Conservation (phyloP, 768 basidiomycete genomes). For the Crassisporium funariophilum region DNA sequence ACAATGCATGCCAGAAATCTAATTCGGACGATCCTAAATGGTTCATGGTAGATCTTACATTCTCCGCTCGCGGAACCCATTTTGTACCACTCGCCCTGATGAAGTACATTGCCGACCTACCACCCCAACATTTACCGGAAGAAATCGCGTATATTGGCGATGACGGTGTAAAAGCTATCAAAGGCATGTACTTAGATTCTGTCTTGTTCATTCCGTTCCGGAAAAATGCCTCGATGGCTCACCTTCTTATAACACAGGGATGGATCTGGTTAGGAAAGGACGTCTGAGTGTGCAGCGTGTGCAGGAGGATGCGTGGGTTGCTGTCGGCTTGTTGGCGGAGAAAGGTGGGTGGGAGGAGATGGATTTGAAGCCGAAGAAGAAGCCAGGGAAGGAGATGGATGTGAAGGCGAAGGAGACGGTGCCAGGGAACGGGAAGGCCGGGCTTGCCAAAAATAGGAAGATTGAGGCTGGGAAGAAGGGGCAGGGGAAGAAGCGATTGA, state of each 20-base stretch:
- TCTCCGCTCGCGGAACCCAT: constrained; percentile 61
- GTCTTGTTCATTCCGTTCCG: background rate
- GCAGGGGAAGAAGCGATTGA: constrained; percentile 11
- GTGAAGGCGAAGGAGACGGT: constrained; percentile 17
- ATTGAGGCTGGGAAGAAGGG: background rate
- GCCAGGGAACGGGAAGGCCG: constrained; percentile 3
- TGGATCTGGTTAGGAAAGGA: constrained; percentile 81
- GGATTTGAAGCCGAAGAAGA: constrained; percentile 41
- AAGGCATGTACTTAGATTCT: too few species aligned
- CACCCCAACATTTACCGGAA: constrained; percentile 41
- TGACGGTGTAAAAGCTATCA: constrained; percentile 61
- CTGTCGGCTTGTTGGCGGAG: constrained; percentile 60
- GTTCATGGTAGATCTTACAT: constrained; percentile 90
- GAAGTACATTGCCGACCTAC: constrained; percentile 55
- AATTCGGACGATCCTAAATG: constrained; percentile 76
- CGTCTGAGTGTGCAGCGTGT: constrained; percentile 89
- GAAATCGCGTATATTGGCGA: constrained; percentile 69
- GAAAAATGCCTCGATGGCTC: constrained; percentile 1
- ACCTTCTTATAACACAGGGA: constrained; percentile 41
- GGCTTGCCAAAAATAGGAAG: background rate
- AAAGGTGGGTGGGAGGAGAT: constrained; percentile 78
- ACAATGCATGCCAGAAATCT: constrained; percentile 60
- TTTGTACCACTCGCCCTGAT: constrained; percentile 82
- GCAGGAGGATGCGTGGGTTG: constrained; percentile 61
- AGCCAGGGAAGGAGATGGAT: constrained; percentile 18